Percentiles rank a stretch among this genome's conserved stretches.
Evolutionary conservation across 352 stramenopile species (phyloP).

Genomic region (Blastocystis sp.): DNA sequence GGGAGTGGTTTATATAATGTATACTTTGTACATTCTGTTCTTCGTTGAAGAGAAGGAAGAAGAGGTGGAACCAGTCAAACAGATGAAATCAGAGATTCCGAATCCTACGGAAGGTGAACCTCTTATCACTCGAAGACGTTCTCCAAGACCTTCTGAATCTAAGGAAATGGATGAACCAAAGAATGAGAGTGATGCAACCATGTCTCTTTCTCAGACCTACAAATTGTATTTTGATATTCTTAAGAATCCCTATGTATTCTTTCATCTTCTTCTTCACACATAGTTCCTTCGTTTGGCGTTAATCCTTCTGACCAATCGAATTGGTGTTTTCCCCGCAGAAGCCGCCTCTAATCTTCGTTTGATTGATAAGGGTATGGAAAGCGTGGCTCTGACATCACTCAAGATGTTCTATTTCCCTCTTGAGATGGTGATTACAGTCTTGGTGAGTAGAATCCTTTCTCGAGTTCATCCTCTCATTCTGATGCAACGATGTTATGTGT

Average conservation of each 20-base stretch:
- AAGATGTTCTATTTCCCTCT: conserved; percentile 37
- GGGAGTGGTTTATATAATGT: conserved; percentile 78
- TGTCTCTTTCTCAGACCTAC: not conserved
- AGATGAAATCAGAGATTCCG: not conserved
- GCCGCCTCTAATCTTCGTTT: conserved; percentile 7
- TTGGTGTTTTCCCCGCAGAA: conserved; percentile 53
- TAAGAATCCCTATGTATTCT: conserved; percentile 22
- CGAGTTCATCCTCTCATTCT: not conserved
- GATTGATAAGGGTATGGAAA: conserved; percentile 46
- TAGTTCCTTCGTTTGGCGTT: conserved; percentile 39
- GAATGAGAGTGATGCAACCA: no score
- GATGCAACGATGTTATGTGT: conserved; percentile 32
- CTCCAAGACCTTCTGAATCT: not conserved
- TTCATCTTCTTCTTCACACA: not conserved
- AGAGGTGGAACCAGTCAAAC: conserved; percentile 18
- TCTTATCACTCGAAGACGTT: not conserved
- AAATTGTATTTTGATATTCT: conserved; percentile 43
- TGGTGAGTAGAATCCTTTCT: not conserved
- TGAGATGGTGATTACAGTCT: conserved; percentile 28
- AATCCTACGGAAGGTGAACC: not conserved
- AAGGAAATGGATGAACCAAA: no score
- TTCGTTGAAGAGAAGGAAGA: conserved; percentile 68
- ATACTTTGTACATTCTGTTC: conserved; percentile 75
- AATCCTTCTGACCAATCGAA: conserved; percentile 41
- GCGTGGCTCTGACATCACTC: not conserved